phyloP scores from a whole-genome alignment of 768 basidiomycete species.

The Filobasidium floriforme region DNA sequence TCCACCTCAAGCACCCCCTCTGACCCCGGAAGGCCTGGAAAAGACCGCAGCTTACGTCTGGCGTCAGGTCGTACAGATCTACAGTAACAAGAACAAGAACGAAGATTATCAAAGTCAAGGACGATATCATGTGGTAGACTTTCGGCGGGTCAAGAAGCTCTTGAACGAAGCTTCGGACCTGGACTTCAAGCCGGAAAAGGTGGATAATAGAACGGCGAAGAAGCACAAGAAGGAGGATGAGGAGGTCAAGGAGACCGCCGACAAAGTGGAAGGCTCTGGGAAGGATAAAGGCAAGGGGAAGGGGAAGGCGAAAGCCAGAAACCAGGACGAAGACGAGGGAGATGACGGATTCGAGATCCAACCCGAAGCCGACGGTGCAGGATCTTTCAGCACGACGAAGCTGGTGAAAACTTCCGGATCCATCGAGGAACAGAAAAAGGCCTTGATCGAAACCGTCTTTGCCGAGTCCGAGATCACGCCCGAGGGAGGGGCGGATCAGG shows the following conservation, averaged over 20 bases:
- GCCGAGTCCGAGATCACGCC: background rate
- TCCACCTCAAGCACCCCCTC: background rate
- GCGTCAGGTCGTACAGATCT: slow-evolving; percentile 6
- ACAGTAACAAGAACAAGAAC: too few relatives aligned
- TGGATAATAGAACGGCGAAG: background rate
- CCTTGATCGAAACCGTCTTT: background rate
- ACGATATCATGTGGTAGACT: background rate
- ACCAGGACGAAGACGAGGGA: background rate
- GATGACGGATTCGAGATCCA: background rate
- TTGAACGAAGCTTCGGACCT: background rate
- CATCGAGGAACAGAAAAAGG: background rate
- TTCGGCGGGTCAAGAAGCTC: background rate
- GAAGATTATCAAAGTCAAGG: too few relatives aligned
- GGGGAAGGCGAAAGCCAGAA: background rate
- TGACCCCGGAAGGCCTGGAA: background rate
- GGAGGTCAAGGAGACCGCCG: background rate
- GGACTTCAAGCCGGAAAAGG: background rate
- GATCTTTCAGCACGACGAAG: background rate
- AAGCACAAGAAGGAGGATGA: background rate
- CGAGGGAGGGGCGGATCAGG: background rate
- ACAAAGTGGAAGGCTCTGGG: background rate
- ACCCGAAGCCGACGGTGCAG: background rate
- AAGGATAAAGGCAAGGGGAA: background rate
- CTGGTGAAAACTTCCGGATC: background rate
- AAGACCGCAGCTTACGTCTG: slow-evolving; percentile 17